phyloP scores from a whole-genome alignment of 441 rosid genomes.

The Euphorbia corollata region DNA sequence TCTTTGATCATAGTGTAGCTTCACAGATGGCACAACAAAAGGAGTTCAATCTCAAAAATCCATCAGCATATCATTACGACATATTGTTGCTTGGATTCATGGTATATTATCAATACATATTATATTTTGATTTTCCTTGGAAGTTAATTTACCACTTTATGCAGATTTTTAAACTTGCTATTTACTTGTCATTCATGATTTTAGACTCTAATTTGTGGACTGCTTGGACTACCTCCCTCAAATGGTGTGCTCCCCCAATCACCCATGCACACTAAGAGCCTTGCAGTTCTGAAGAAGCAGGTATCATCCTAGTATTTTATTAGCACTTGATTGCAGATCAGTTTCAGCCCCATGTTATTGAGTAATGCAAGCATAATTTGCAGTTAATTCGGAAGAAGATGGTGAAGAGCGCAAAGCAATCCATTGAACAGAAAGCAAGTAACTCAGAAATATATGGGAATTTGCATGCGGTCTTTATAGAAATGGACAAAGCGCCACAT shows the following conservation, averaged over 20 bases:
- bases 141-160: conserved; percentile 10
- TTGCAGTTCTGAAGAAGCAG: conserved; percentile 73
- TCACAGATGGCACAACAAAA: conserved; percentile 85
- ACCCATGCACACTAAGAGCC: conserved; percentile 90
- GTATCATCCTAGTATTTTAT: conserved; percentile 23
- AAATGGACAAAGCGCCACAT: conserved; percentile 55
- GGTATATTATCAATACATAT: conserved; percentile 32
- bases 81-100: conserved; percentile 55
- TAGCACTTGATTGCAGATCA: conserved; percentile 5
- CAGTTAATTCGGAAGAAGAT: conserved; percentile 71
- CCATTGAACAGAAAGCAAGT: conserved; percentile 53
- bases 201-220: conserved; percentile 71
- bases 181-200: conserved; percentile 9
- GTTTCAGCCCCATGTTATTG: neutral
- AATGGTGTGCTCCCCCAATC: conserved; percentile 89
- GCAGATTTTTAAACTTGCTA: conserved; percentile 9
- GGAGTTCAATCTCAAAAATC: conserved; percentile 77
- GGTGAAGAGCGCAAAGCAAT: conserved; percentile 66
- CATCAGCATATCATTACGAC: conserved; percentile 81
- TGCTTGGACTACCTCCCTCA: conserved; percentile 85
- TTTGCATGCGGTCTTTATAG: conserved; percentile 69
- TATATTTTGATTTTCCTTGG: neutral
- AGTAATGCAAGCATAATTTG: conserved; percentile 17
- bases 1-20: conserved; percentile 85
- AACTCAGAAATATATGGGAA: conserved; percentile 65